phyloP scores from a whole-genome alignment of 768 basidiomycete species.

The Crepidotus variabilis region DNA sequence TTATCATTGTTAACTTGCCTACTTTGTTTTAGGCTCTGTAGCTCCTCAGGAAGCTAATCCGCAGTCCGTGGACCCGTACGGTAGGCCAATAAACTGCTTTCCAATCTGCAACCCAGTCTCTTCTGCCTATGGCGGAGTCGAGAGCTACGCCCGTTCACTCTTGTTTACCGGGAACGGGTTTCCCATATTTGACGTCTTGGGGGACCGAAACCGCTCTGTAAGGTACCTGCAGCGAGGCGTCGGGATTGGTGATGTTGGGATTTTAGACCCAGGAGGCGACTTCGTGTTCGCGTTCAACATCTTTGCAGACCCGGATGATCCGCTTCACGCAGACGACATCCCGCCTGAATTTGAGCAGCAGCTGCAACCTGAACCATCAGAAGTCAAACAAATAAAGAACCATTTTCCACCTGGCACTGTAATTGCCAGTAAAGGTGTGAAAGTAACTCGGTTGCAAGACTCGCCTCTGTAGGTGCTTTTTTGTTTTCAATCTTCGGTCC shows the following conservation, averaged over 20 bases:
- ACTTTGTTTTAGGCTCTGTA: neutral
- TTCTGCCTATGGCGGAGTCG: neutral
- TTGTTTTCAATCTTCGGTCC: neutral
- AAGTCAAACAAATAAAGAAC: neutral
- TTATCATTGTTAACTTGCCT: neutral
- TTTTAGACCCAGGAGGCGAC: conserved; percentile 6
- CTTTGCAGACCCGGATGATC: conserved; percentile 4
- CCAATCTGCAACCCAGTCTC: neutral
- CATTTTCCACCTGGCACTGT: conserved; percentile 7
- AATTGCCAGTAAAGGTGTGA: conserved; percentile 9
- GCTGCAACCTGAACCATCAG: conserved; percentile 2
- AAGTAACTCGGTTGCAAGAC: neutral
- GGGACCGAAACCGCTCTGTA: neutral
- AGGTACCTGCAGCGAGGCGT: conserved; percentile 1
- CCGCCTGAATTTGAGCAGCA: conserved; percentile 8
- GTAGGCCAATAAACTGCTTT: neutral
- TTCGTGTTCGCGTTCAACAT: conserved; percentile 13
- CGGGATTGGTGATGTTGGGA: conserved; percentile 4
- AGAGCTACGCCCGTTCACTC: neutral
- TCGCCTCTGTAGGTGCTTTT: conserved; percentile 2
- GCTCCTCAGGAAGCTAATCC: neutral
- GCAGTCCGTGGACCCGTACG: neutral
- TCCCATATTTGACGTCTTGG: neutral
- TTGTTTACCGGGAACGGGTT: neutral
- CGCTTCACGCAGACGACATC: conserved; percentile 2